Evolutionary conservation across 2,329 filamentous ascomycete genomes (phyloP), one percentile per base, ranked within the genome.

Genomic region (Zymoseptoria passerinii): DNA sequence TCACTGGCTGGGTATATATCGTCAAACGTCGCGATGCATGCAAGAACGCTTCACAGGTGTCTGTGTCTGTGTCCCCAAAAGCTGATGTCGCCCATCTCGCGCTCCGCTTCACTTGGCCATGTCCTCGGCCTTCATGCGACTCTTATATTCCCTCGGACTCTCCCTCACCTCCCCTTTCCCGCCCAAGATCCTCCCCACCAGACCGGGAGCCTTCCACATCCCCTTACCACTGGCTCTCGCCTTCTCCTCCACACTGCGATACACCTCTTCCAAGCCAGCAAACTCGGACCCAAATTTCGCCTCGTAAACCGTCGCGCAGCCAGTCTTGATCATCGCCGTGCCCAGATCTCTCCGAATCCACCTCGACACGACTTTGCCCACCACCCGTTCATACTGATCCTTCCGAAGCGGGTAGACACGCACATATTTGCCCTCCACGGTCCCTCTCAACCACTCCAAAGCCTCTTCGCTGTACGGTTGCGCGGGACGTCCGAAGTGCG

Each of bases 381-480:
- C 90, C 5, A 95, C 85, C 51, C 94, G 86, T 64, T 92, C 88
- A 73, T 97, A 99, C 71, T 97, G 94, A 72, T 99, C 95, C 55
- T 86, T 83, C 60, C 85, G 86, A 74, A 92, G 90, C 54, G 96
- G 82, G 67, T 88, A 85, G n/a, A 85, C 89, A 58, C 92, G 85
- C 56, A 99, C 88, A 57, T 86, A 85, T 35, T 83, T 84, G 60
- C 87, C 80, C 20, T 84, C 76, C 8, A 97, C 78, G 71, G 90
- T 90, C 4, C 76, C 75, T 16, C 81, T 84, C n/a, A 99, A 81
- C 85, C 90, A 97, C 18, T 83, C 76, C 55, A 92, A 78, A 7
- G 94, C 90, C 73, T 97, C 92, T 59, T 83, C 80, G 3, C 89
- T 82, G 71, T 85, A 91, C 0, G 92, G 92, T 74, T 99, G 94